Base-by-base conservation (phyloP, 2,329 filamentous ascomycete species). In the Laburnicola sp. region DNA sequence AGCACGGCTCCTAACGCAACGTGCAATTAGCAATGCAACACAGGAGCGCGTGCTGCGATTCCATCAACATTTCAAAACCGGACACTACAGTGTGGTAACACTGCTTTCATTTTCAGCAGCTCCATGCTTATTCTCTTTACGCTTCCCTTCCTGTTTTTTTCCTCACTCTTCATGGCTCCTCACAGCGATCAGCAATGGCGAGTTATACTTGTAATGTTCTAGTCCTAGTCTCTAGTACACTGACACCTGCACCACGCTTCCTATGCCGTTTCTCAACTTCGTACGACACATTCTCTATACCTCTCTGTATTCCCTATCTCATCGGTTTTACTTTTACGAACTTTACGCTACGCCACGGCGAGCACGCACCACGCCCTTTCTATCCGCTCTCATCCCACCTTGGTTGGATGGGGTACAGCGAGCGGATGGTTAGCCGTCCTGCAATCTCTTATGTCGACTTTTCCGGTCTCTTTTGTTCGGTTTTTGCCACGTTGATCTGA, bases 141-240 rank as follows among this genome's bases (percentile, higher is more conserved):
- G 11, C 30, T 35, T 39, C 22, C 11, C 30, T 36, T 21, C 25
- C 8, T 28, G 22, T 22, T 3, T 49, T 6, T 32, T 11, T 32
- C 11, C 28, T 38, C 22, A 6, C 6, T 32, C 11, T n/a, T n/a
- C 35, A 39, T 27, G 37, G 45, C 31, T 50, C 22, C 30, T 38
- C 37, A 37, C 44, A 57, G 63, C 57, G 62, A 57, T n/a, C 54
- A 51, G 57, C 56, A 54, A 59, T 58, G 61, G 42, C 60, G 59
- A 64, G 50, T 57, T 65, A 64, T 59, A 56, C 45, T 54, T 46
- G 60, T 67, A 67, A 67, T 67, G 64, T 66, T 62, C 60, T 65
- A 67, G 63, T 67, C 56, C 54, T 66, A 65, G 55, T 64, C 46
- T 57, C 58, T 64, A 63, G 60, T 65, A 46, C 56, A 55, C 54